These are phyloP conservation scores for Podaxis sp. DNA, from an alignment of 768 basidiomycete genomes.

Conservation along the genomic window DNA sequence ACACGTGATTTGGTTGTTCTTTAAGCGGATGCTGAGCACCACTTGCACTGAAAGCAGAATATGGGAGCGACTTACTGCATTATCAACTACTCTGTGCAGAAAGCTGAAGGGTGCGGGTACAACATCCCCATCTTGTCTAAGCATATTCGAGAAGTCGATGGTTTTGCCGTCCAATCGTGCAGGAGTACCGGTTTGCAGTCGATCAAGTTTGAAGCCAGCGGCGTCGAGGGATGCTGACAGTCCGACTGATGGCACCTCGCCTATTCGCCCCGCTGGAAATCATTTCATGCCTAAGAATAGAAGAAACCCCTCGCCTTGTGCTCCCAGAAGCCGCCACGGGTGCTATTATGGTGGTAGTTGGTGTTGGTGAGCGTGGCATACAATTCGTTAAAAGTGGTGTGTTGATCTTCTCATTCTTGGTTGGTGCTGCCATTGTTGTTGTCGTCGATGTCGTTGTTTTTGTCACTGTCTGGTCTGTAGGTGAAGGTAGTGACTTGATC, in stretches of 20 bases:
- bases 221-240: constrained; percentile 72
- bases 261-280: constrained; percentile 76
- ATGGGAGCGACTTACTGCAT: constrained; percentile 48
- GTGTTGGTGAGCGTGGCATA: too few relatives aligned
- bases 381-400: too few relatives aligned
- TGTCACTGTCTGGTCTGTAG: too few relatives aligned
- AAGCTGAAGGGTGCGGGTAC: constrained; percentile 76
- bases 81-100: constrained; percentile 64
- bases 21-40: background rate
- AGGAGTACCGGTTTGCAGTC: constrained; percentile 86
- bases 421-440: too few relatives aligned
- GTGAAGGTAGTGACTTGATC: too few relatives aligned
- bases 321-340: too few relatives aligned
- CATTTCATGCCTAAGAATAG: constrained; percentile 55
- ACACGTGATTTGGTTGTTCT: constrained; percentile 76
- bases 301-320: too few relatives aligned
- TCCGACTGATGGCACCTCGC: constrained; percentile 69
- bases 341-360: too few relatives aligned
- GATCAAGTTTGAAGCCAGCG: constrained; percentile 80
- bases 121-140: constrained; percentile 65
- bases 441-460: too few relatives aligned
- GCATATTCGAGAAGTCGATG: constrained; percentile 67
- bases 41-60: background rate
- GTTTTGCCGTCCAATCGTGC: constrained; percentile 71
- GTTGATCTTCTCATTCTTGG: too few relatives aligned